A percentile compares a stretch with the other conserved stretches of the same genome.
Conservation (phyloP, 805 yeast species). For the Yamadazyma insecticola region DNA sequence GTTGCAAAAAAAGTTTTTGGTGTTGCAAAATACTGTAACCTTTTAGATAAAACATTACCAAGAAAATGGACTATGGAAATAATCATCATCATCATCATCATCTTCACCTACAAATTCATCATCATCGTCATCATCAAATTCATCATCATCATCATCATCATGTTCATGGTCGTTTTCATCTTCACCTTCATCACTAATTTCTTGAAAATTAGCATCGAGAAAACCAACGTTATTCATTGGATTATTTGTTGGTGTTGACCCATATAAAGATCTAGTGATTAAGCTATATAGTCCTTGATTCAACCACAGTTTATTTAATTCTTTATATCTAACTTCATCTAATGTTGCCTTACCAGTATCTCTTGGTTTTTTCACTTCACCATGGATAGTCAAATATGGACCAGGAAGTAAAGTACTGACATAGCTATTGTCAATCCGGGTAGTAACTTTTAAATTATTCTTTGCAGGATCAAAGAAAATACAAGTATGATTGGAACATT, state of each 20-base stretch:
- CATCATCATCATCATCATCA: slow-evolving; percentile 9
- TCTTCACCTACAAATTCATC: too few species aligned
- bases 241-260: slow-evolving; percentile 14
- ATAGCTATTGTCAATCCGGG: slow-evolving; percentile 20
- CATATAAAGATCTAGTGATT: slow-evolving; percentile 30
- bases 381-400: slow-evolving; percentile 71
- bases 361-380: slow-evolving; percentile 61
- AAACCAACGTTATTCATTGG: slow-evolving; percentile 7
- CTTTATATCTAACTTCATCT: slow-evolving; percentile 48
- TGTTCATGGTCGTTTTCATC: slow-evolving; percentile 10
- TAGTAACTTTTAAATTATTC: slow-evolving; percentile 21
- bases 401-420: slow-evolving; percentile 43
- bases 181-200: slow-evolving; percentile 3
- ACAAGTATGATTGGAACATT: slow-evolving; percentile 19
- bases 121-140: too few species aligned
- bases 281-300: slow-evolving; percentile 53
- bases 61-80: slow-evolving; percentile 9
- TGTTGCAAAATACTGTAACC: too few species aligned
- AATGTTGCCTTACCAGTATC: slow-evolving; percentile 55
- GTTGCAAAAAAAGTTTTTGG: slow-evolving; percentile 1
- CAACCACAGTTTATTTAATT: slow-evolving; percentile 58
- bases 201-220: slow-evolving; percentile 1
- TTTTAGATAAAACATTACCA: slow-evolving; percentile 6
- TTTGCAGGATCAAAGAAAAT: slow-evolving; percentile 23
- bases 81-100: slow-evolving; percentile 10